Conservation (phyloP, 306 rosid species). For the Dalbergia cultrata region DNA sequence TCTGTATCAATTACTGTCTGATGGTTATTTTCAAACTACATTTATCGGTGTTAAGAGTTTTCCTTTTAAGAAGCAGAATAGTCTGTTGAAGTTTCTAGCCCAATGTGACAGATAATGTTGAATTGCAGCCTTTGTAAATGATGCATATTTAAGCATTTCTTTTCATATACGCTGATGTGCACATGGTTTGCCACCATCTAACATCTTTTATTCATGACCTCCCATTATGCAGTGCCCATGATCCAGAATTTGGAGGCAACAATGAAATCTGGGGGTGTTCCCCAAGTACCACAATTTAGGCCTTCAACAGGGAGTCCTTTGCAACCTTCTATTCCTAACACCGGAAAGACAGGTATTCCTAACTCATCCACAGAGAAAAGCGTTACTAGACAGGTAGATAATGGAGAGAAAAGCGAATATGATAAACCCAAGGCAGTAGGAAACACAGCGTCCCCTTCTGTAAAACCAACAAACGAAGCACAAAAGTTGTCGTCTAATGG, state of each 20-base stretch:
- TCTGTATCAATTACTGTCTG: not conserved
- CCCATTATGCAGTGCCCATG: slow-evolving; percentile 84
- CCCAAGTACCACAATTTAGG: slow-evolving; percentile 82
- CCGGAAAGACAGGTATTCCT: slow-evolving; percentile 30
- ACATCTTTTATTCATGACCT: not conserved
- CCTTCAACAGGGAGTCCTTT: slow-evolving; percentile 49
- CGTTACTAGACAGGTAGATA: not conserved
- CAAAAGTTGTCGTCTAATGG: slow-evolving; percentile 46
- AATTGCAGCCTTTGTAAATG: not conserved
- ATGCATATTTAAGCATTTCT: not conserved
- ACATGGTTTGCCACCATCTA: not conserved
- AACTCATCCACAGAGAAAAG: slow-evolving; percentile 23
- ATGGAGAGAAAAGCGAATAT: slow-evolving; percentile 39
- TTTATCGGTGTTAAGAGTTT: not conserved
- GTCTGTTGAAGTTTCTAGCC: not conserved
- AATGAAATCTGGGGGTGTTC: slow-evolving; percentile 78
- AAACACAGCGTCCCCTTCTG: slow-evolving; percentile 42
- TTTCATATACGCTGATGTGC: not conserved
- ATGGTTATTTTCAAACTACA: not conserved
- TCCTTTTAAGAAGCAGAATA: not conserved
- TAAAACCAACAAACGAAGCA: slow-evolving; percentile 29
- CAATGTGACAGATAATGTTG: not conserved
- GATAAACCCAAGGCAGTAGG: slow-evolving; percentile 37
- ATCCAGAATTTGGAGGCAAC: slow-evolving; percentile 89
- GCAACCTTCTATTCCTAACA: not conserved